phyloP scores from a whole-genome alignment of 2,329 filamentous ascomycete species.

The Xylaria multiplex region DNA sequence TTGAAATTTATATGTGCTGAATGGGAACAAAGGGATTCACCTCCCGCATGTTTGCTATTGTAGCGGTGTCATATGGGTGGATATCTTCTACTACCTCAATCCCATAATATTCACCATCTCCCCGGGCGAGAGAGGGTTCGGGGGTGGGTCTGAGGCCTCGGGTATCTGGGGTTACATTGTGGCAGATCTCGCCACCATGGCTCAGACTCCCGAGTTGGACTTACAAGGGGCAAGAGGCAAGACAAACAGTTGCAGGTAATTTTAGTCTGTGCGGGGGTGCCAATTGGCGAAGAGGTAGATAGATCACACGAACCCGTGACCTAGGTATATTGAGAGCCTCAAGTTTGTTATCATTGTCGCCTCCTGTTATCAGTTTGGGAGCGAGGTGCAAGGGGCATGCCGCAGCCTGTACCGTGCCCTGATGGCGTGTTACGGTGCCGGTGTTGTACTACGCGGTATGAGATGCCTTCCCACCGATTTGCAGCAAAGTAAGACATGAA shows the following conservation, averaged over 20 bases:
- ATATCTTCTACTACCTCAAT: not conserved
- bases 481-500: slow-evolving; percentile 22
- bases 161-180: slow-evolving; percentile 25
- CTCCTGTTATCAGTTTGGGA: not conserved
- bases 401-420: not conserved
- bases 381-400: not conserved
- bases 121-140: slow-evolving; percentile 14
- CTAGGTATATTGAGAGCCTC: not conserved
- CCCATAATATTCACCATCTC: not conserved
- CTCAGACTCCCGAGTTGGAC: slow-evolving; percentile 10
- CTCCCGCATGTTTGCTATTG: not conserved
- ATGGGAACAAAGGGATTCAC: not conserved
- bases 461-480: slow-evolving; percentile 14
- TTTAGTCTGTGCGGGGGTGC: slow-evolving; percentile 1
- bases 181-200: slow-evolving; percentile 27
- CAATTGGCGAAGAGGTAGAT: not conserved
- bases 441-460: slow-evolving; percentile 19
- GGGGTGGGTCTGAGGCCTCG: slow-evolving; percentile 17
- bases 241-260: slow-evolving; percentile 3
- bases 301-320: not conserved
- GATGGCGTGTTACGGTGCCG: slow-evolving; percentile 7
- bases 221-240: slow-evolving; percentile 11
- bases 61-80: slow-evolving; percentile 8
- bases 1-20: not conserved
- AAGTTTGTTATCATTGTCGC: not conserved